These are phyloP conservation scores for Nadsonia fulvescens DNA, from an alignment of 805 yeast species.

Conservation along the genomic window DNA sequence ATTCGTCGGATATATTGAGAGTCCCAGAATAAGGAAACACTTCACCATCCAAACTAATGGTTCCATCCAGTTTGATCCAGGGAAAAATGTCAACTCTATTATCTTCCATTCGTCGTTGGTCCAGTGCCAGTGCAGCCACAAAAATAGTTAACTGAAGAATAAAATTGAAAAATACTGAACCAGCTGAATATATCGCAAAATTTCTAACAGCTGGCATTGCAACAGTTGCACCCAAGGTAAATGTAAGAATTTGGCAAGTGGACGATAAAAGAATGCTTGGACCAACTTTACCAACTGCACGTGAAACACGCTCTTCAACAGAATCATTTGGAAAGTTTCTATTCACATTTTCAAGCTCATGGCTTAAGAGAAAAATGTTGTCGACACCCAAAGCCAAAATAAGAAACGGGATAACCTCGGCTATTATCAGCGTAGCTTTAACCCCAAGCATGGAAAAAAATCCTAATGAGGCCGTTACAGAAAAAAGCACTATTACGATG, in stretches of 20 bases:
- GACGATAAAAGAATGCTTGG: slow-evolving; percentile 76
- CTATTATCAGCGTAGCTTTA: slow-evolving; percentile 78
- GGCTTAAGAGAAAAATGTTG: slow-evolving; percentile 72
- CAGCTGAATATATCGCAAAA: slow-evolving; percentile 81
- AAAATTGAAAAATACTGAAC: slow-evolving; percentile 65
- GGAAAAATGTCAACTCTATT: slow-evolving; percentile 46
- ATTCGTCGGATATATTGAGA: slow-evolving; percentile 10
- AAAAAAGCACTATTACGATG: slow-evolving; percentile 57
- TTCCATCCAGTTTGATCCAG: too few relatives aligned
- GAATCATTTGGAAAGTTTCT: slow-evolving; percentile 28
- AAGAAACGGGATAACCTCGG: slow-evolving; percentile 90
- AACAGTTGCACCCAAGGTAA: slow-evolving; percentile 60
- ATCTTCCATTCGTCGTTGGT: slow-evolving; percentile 41
- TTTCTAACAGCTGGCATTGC: slow-evolving; percentile 93
- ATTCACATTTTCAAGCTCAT: slow-evolving; percentile 47
- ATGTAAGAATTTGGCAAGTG: slow-evolving; percentile 60
- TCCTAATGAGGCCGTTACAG: slow-evolving; percentile 74
- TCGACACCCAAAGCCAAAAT: slow-evolving; percentile 94
- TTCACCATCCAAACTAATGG: too few relatives aligned
- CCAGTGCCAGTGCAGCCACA: slow-evolving; percentile 50
- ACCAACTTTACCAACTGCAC: slow-evolving; percentile 57
- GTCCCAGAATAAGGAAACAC: slow-evolving; percentile 3
- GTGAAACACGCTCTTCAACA: slow-evolving; percentile 40
- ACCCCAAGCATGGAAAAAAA: slow-evolving; percentile 57
- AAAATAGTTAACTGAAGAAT: slow-evolving; percentile 67